phyloP scores from a whole-genome alignment of 2,329 filamentous ascomycete species.

The Colletotrichum sp. region DNA sequence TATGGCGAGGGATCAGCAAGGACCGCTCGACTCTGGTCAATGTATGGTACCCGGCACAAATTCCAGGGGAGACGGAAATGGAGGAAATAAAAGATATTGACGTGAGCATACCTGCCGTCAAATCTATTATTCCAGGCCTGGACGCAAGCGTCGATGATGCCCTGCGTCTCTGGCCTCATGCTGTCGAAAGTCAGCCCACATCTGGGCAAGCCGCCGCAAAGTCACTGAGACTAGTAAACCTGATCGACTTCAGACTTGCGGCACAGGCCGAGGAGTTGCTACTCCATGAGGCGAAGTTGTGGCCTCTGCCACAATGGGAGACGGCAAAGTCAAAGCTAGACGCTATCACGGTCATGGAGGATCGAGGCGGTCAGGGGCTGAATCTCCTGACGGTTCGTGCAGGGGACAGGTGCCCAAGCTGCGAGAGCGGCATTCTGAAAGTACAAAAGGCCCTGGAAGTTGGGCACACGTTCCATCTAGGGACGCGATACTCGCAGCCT shows the following conservation, averaged over 20 bases:
- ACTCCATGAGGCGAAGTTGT: constrained; percentile 1
- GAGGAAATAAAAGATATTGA: constrained; percentile 26
- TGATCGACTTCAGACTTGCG: constrained; percentile 36
- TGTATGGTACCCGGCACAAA: constrained; percentile 62
- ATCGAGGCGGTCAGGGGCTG: constrained; percentile 42
- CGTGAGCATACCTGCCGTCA: constrained; percentile 64
- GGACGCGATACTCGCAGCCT: constrained; percentile 82
- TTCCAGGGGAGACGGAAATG: neutral
- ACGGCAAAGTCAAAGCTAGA: neutral
- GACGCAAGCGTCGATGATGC: constrained; percentile 73
- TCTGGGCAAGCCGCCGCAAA: neutral
- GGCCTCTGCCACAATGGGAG: neutral
- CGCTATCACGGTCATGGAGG: constrained; percentile 30
- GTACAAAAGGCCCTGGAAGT: constrained; percentile 82
- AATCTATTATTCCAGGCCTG: constrained; percentile 67
- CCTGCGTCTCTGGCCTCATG: constrained; percentile 53
- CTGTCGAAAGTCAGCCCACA: constrained; percentile 26
- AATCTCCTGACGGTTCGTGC: constrained; percentile 69
- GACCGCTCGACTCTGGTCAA: constrained; percentile 73
- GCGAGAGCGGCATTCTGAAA: constrained; percentile 64
- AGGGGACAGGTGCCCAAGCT: constrained; percentile 77
- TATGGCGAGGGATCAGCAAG: constrained; percentile 69
- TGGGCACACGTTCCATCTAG: constrained; percentile 93
- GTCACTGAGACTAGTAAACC: constrained; percentile 31
- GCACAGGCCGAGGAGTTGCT: constrained; percentile 26